Evolutionary conservation across 1,139 yeast genomes (phyloP).

Genomic region (Petasospora rhodanensis): DNA sequence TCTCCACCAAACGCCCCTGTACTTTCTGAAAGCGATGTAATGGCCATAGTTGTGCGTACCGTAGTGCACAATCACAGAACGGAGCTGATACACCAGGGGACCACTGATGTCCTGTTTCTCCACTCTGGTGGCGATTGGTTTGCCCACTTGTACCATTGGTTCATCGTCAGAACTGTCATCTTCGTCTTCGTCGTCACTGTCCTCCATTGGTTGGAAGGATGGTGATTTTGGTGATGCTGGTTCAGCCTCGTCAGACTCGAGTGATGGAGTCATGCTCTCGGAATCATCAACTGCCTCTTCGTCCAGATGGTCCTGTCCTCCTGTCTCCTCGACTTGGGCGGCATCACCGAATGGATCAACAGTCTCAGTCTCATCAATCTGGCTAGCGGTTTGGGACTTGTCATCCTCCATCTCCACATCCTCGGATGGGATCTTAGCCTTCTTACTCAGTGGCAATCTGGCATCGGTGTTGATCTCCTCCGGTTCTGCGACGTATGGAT

Average conservation of each 20-base stretch:
- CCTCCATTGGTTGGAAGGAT: too few species aligned
- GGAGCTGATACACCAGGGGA: conserved; percentile 57
- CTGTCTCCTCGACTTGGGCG: too few species aligned
- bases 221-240: too few species aligned
- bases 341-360: not conserved
- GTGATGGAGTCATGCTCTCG: conserved; percentile 2
- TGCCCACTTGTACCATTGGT: conserved; percentile 7
- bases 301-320: too few species aligned
- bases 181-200: conserved; percentile 2
- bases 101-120: conserved; percentile 30
- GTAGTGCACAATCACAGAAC: conserved; percentile 84
- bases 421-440: conserved; percentile 30
- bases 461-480: conserved; percentile 77
- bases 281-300: too few species aligned
- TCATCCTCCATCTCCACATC: conserved; percentile 16
- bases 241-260: conserved; percentile 3
- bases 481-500: conserved; percentile 67
- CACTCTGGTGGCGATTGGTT: conserved; percentile 15
- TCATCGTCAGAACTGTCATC: conserved; percentile 14
- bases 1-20: conserved; percentile 90
- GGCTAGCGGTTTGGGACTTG: not conserved
- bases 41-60: conserved; percentile 97
- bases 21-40: conserved; percentile 79
- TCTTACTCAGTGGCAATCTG: conserved; percentile 64
- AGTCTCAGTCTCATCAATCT: too few species aligned